Evolutionary conservation across 2,329 filamentous ascomycete species (phyloP).

Genomic region (Chrysoporthe puriensis): DNA sequence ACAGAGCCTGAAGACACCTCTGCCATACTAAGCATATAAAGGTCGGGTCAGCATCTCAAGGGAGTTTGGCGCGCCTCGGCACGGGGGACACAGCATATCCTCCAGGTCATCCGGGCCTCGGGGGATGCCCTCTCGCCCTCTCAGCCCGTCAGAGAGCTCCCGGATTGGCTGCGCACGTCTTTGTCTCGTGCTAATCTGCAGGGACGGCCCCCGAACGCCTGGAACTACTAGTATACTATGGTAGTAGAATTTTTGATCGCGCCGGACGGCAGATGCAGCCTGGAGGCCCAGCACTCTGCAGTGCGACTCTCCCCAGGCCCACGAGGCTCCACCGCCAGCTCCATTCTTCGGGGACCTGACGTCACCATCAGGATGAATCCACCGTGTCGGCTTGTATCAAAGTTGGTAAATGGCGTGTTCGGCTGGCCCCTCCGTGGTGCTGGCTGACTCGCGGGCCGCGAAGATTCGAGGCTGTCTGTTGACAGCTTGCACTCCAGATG

Average conservation of each 20-base stretch:
- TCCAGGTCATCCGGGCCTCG: neutral
- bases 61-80: conserved; percentile 3
- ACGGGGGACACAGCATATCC: neutral
- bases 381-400: neutral
- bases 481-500: no score
- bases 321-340: neutral
- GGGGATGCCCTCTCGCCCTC: neutral
- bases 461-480: neutral
- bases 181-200: neutral
- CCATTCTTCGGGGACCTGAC: neutral
- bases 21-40: neutral
- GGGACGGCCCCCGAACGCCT: neutral
- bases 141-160: neutral
- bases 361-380: neutral
- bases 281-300: neutral
- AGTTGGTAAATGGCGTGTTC: neutral
- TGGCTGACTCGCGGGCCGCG: neutral
- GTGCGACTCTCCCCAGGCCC: neutral
- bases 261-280: neutral
- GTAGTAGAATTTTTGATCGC: no score
- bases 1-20: neutral
- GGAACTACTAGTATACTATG: neutral
- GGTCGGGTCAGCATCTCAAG: neutral
- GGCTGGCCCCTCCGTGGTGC: neutral
- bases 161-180: neutral